Evolutionary conservation across 1,284 basidiomycete species (phyloP).

Genomic region (Phenoliferia sp.): DNA sequence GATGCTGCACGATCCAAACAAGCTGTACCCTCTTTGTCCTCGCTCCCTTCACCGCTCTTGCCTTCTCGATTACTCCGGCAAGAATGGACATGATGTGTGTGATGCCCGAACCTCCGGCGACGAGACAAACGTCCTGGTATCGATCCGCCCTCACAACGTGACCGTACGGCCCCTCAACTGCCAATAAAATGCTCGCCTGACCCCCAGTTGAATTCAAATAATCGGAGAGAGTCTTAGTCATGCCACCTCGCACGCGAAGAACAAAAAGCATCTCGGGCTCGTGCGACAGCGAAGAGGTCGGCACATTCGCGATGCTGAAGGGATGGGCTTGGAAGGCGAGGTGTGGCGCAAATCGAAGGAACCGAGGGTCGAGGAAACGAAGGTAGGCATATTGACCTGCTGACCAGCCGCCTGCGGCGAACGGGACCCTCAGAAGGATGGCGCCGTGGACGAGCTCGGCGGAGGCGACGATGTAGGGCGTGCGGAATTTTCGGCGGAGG

Average conservation of each 20-base stretch:
- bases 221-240: not conserved
- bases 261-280: not conserved
- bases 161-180: not conserved
- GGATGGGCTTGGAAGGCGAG: not conserved
- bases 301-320: not conserved
- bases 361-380: not conserved
- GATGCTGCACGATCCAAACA: not conserved
- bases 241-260: not conserved
- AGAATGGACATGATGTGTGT: constrained; percentile 19
- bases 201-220: not conserved
- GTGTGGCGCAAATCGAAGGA: not conserved
- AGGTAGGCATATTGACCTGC: constrained; percentile 17
- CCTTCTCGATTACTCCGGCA: not conserved
- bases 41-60: not conserved
- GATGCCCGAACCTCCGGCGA: constrained; percentile 27
- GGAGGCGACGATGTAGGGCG: constrained; percentile 17
- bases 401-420: constrained; percentile 6
- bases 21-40: not conserved
- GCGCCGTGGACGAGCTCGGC: constrained; percentile 26
- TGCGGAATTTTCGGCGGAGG: constrained; percentile 11
- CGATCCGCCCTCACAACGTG: constrained; percentile 4
- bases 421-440: constrained; percentile 23
- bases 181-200: not conserved
- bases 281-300: not conserved
- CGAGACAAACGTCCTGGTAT: constrained; percentile 20